A percentile compares a stretch with the other conserved stretches of the same genome.
Conservation (phyloP, 768 basidiomycete genomes). For the Lactarius pseudohatsudake region DNA sequence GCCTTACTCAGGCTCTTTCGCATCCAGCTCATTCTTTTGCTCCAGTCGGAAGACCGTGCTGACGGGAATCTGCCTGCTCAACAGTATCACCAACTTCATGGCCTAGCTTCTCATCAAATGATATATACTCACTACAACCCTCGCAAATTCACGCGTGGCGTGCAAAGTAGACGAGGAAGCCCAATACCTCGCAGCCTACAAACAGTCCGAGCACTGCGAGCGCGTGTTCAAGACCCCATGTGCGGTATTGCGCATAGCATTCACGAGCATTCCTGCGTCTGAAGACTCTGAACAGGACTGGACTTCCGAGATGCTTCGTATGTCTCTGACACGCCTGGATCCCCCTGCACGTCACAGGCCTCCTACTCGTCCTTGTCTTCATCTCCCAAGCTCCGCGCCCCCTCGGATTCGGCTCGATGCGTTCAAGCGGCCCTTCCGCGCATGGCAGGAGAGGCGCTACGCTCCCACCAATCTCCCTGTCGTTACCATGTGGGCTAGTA, state of each 20-base stretch:
- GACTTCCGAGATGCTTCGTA: constrained; percentile 39
- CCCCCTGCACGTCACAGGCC: constrained; percentile 60
- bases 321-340: constrained; percentile 88
- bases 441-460: constrained; percentile 45
- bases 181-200: constrained; percentile 84
- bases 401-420: constrained; percentile 67
- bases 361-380: not conserved
- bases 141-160: not conserved
- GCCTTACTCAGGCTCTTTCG: too few species aligned
- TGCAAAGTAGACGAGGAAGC: constrained; percentile 86
- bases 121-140: not conserved
- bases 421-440: constrained; percentile 84
- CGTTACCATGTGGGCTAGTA: not conserved
- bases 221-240: constrained; percentile 86
- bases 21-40: too few species aligned
- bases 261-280: too few species aligned
- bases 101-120: constrained; percentile 46
- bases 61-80: constrained; percentile 34
- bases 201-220: constrained; percentile 96
- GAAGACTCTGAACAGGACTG: too few species aligned
- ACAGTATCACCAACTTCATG: constrained; percentile 88
- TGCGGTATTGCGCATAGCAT: constrained; percentile 51
- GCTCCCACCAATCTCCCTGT: not conserved
- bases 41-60: too few species aligned
- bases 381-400: constrained; percentile 42